Evolutionary conservation across 2,329 filamentous ascomycete species (phyloP).

Genomic region (Hypoxylon sp.): DNA sequence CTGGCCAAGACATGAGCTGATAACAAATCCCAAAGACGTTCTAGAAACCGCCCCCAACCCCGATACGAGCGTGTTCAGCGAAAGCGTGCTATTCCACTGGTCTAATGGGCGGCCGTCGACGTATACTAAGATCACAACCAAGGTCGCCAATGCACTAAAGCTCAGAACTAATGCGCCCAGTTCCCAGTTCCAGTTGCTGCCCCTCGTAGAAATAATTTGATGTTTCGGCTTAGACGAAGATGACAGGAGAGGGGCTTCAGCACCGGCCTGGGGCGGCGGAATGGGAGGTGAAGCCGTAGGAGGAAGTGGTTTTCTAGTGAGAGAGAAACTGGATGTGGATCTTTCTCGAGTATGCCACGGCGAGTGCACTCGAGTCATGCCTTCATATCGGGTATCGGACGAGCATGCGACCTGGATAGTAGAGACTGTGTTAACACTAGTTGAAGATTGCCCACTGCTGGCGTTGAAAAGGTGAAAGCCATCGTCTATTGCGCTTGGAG

Average conservation of each 20-base stretch:
- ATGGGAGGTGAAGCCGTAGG: not conserved
- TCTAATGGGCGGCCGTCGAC: conserved; percentile 28
- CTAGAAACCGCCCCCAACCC: conserved; percentile 40
- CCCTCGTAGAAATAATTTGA: conserved; percentile 29
- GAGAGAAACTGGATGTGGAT: not conserved
- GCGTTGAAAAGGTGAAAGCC: not conserved
- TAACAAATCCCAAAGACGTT: conserved; percentile 43
- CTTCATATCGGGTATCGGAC: not conserved
- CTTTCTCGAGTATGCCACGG: not conserved
- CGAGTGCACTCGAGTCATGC: not conserved
- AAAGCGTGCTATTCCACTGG: conserved; percentile 38
- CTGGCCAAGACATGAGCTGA: conserved; percentile 48
- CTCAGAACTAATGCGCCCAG: conserved; percentile 34
- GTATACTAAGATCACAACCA: conserved; percentile 35
- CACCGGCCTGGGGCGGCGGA: not conserved
- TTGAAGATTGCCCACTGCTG: not conserved
- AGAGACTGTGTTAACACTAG: not conserved
- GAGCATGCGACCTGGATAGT: not conserved
- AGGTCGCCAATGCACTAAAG: conserved; percentile 18
- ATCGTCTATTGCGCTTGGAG: not conserved
- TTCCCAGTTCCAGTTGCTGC: conserved; percentile 43
- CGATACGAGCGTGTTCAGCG: conserved; percentile 44
- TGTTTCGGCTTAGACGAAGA: conserved; percentile 15
- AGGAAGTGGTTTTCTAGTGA: conserved; percentile 19
- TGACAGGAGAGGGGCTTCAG: conserved; percentile 13